A percentile compares a stretch with the other conserved stretches of the same genome.
These are phyloP conservation scores for Hemileccinum impolitum DNA, from an alignment of 768 basidiomycete genomes.

Conservation along the genomic window DNA sequence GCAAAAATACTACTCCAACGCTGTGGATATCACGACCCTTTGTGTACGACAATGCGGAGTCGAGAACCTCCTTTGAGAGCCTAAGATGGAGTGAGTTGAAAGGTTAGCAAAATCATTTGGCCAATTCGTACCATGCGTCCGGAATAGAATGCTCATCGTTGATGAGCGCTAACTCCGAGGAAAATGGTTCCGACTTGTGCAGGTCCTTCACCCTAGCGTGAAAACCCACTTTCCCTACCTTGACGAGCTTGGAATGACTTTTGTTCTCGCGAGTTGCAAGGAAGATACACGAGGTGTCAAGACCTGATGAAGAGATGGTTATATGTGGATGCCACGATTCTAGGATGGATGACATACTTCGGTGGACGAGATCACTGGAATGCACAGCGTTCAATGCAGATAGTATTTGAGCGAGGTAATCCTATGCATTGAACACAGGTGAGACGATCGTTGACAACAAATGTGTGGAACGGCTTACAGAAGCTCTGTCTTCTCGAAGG, in stretches of 20 bases:
- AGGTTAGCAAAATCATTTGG: not conserved
- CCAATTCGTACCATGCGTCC: constrained; percentile 25
- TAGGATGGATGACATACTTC: constrained; percentile 40
- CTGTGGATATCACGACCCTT: constrained; percentile 79
- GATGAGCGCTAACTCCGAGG: constrained; percentile 17
- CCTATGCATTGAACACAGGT: constrained; percentile 39
- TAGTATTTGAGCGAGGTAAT: constrained; percentile 72
- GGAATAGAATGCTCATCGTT: constrained; percentile 24
- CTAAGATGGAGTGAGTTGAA: constrained; percentile 33
- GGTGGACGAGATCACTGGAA: constrained; percentile 62
- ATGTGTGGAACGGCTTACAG: constrained; percentile 39
- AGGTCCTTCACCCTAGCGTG: constrained; percentile 72
- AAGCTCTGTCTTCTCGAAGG: constrained; percentile 69
- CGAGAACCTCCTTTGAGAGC: constrained; percentile 75
- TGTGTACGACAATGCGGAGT: constrained; percentile 76
- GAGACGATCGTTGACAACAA: not conserved
- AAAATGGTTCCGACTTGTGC: constrained; percentile 82
- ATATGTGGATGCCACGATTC: not conserved
- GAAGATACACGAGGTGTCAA: constrained; percentile 58
- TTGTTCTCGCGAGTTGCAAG: constrained; percentile 50
- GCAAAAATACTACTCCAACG: constrained; percentile 73
- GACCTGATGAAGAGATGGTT: constrained; percentile 36
- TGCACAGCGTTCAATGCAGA: constrained; percentile 68
- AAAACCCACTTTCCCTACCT: constrained; percentile 71
- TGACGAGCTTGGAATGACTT: constrained; percentile 61